phyloP scores from a whole-genome alignment of 169 alveolate genomes.

The Plasmodium ovale region DNA sequence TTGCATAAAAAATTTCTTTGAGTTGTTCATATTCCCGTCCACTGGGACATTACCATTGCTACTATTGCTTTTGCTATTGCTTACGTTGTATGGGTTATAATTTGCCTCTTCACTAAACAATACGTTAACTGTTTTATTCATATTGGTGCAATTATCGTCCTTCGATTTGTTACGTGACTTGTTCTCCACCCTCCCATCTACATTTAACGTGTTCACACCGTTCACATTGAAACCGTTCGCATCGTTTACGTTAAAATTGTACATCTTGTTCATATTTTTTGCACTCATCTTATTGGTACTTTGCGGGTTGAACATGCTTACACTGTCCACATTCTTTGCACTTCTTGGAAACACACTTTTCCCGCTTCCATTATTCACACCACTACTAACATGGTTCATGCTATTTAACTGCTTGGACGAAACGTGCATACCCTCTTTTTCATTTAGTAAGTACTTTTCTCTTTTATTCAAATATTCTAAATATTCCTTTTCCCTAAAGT shows the following conservation, averaged over 20 bases:
- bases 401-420: conserved; percentile 25
- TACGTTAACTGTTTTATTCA: conserved; percentile 21
- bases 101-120: conserved; percentile 34
- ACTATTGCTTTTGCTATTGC: not conserved
- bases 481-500: conserved; percentile 53
- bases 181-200: conserved; percentile 4
- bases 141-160: conserved; percentile 21
- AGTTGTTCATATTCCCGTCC: not conserved
- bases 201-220: not conserved
- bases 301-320: conserved; percentile 9
- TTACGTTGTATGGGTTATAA: conserved; percentile 6
- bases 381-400: not conserved
- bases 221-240: conserved; percentile 2
- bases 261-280: conserved; percentile 33
- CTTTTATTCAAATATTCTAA: conserved; percentile 43
- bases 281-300: conserved; percentile 15
- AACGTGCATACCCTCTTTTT: conserved; percentile 27
- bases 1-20: conserved; percentile 13
- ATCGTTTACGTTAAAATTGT: conserved; percentile 25
- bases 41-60: not conserved
- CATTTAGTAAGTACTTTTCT: conserved; percentile 55
- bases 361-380: not conserved
- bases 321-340: conserved; percentile 7
- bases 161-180: conserved; percentile 11
- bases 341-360: not conserved